These are phyloP conservation scores for Wickerhamiella occidentalis DNA, from an alignment of 805 yeast genomes.

Conservation along the genomic window DNA sequence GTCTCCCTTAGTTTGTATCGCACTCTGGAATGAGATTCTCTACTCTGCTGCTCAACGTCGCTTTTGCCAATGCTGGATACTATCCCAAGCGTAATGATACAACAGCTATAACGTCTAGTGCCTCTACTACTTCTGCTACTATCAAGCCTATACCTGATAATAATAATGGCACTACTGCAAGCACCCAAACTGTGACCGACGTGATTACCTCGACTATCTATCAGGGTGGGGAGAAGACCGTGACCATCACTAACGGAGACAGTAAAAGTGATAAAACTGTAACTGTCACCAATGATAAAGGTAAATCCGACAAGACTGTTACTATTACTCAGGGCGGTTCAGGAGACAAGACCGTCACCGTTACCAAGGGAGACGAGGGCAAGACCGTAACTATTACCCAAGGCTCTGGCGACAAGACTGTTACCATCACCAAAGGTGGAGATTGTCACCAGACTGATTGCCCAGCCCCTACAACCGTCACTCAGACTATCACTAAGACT, in stretches of 20 bases:
- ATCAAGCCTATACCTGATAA: too few species aligned
- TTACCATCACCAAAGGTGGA: neutral
- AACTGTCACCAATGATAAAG: neutral
- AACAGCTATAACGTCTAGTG: neutral
- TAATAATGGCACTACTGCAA: neutral
- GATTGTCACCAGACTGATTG: too few species aligned
- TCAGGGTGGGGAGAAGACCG: too few species aligned
- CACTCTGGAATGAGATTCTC: neutral
- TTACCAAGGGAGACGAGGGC: neutral
- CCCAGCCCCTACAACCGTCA: neutral
- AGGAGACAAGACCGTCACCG: neutral
- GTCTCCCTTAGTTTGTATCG: too few species aligned
- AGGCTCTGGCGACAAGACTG: neutral
- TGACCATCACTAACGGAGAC: too few species aligned
- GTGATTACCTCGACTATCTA: neutral
- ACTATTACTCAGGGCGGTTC: neutral
- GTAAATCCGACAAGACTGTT: neutral
- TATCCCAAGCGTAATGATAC: neutral
- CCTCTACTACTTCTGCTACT: neutral
- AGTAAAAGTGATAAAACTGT: neutral
- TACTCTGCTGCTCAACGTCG: constrained; percentile 4
- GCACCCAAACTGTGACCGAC: neutral
- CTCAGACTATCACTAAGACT: neutral
- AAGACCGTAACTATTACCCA: neutral
- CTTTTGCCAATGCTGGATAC: neutral